A percentile compares a stretch with the other conserved stretches of the same genome.
Evolutionary conservation across 2,329 filamentous ascomycete genomes (phyloP).

Genomic region (Fusarium brachygibbosum): DNA sequence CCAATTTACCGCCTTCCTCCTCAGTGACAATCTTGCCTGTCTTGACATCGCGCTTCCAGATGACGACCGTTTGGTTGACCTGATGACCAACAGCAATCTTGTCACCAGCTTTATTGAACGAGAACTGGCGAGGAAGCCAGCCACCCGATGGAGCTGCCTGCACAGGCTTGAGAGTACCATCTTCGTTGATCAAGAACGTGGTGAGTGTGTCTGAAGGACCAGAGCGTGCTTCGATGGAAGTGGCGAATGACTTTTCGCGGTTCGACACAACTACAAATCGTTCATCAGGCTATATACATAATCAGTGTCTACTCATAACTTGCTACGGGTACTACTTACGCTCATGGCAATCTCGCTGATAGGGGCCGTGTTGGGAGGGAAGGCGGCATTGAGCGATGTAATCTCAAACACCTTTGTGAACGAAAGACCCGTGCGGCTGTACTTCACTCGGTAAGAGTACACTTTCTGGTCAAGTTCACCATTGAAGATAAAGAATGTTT

Average conservation of each 20-base stretch:
- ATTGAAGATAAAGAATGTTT: conserved; percentile 46
- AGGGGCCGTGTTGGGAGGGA: conserved; percentile 40
- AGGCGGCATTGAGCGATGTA: conserved; percentile 29
- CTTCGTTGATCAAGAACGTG: conserved; percentile 38
- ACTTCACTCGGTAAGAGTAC: conserved; percentile 44
- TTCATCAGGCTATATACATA: conserved; percentile 28
- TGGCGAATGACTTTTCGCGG: conserved; percentile 43
- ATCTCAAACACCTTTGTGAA: conserved; percentile 46
- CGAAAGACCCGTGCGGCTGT: conserved; percentile 18
- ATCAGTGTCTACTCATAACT: not conserved
- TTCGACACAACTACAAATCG: conserved; percentile 44
- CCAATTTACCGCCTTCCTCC: conserved; percentile 43
- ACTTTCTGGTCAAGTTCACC: conserved; percentile 46
- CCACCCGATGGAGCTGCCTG: conserved; percentile 44
- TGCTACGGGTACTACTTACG: conserved; percentile 1
- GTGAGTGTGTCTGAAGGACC: conserved; percentile 44
- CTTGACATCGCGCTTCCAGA: conserved; percentile 44
- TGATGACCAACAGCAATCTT: conserved; percentile 47
- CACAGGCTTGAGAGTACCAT: conserved; percentile 36
- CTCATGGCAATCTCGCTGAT: conserved; percentile 46
- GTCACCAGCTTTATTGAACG: conserved; percentile 45
- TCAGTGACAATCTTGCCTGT: conserved; percentile 43
- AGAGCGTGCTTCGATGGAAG: conserved; percentile 26
- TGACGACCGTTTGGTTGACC: conserved; percentile 40
- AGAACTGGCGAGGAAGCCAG: conserved; percentile 44